Evolutionary conservation across 2,329 filamentous ascomycete genomes (phyloP).

Genomic region (Alternaria consortialis): DNA sequence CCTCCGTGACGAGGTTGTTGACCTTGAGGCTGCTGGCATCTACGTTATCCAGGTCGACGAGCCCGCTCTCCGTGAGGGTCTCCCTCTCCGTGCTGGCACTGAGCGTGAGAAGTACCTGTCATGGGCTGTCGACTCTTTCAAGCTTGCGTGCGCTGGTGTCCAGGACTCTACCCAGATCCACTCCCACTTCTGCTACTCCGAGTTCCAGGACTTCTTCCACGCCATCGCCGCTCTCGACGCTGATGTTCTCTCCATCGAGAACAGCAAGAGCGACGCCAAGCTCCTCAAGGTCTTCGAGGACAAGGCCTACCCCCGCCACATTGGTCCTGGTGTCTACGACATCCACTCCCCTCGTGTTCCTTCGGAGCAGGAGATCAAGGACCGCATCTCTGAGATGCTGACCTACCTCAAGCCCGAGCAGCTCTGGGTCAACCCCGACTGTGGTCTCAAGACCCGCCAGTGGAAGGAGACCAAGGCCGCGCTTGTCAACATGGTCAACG

Average conservation of each 20-base stretch:
- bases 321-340: constrained; percentile 98
- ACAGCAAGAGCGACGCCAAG: constrained; percentile 99
- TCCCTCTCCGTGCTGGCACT: constrained; percentile 90
- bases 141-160: constrained; percentile 91
- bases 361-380: constrained; percentile 97
- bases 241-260: constrained; percentile 98
- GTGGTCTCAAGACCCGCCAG: constrained; percentile 98
- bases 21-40: constrained; percentile 96
- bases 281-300: constrained; percentile 98
- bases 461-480: constrained; percentile 99
- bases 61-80: constrained; percentile 98
- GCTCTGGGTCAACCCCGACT: constrained; percentile 99
- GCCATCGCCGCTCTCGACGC: constrained; percentile 97
- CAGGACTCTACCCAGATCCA: constrained; percentile 98
- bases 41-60: constrained; percentile 99
- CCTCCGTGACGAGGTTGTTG: constrained; percentile 96
- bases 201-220: constrained; percentile 99
- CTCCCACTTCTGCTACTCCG: constrained; percentile 99
- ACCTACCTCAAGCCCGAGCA: constrained; percentile 94
- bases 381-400: constrained; percentile 97
- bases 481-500: constrained; percentile 95
- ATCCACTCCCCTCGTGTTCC: constrained; percentile 99
- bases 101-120: constrained; percentile 97
- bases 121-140: constrained; percentile 99
- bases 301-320: constrained; percentile 96